These are phyloP conservation scores for Tuber calosporum DNA, from an alignment of 495 filamentous ascomycete genomes.

Conservation along the genomic window DNA sequence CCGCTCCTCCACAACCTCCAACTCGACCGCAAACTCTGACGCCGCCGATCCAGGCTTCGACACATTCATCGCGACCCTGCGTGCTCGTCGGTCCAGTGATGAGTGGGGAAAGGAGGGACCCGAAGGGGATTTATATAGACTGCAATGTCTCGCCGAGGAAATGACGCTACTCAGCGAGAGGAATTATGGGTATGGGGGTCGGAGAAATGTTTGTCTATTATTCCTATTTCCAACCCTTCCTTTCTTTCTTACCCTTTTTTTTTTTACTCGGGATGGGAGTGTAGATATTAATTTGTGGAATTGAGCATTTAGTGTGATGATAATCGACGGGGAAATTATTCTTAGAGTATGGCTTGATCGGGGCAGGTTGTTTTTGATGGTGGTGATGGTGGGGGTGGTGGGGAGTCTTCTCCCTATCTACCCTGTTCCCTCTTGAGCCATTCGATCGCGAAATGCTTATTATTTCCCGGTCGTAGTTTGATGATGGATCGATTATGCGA, in stretches of 20 bases:
- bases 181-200: slow-evolving; percentile 22
- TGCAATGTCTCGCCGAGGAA: slow-evolving; percentile 30
- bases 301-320: background rate
- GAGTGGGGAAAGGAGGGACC: slow-evolving; percentile 32
- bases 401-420: background rate
- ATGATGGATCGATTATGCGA: background rate
- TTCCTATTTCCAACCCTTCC: background rate
- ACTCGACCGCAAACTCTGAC: background rate
- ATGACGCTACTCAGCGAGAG: slow-evolving; percentile 30
- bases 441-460: background rate
- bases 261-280: background rate
- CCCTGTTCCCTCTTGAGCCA: background rate
- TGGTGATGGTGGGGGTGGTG: background rate
- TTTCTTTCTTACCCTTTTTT: too few relatives aligned
- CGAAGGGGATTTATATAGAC: slow-evolving; percentile 29
- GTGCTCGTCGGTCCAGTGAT: slow-evolving; percentile 28
- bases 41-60: slow-evolving; percentile 27
- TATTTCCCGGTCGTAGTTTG: background rate
- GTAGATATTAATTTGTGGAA: background rate
- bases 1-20: background rate
- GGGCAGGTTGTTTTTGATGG: background rate
- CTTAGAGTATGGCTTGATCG: background rate
- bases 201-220: background rate
- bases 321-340: background rate
- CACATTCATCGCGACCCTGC: slow-evolving; percentile 31